Percentiles rank a stretch among this genome's conserved stretches.
Evolutionary conservation across 441 rosid genomes (phyloP).

Genomic region (Populus tomentosa): DNA sequence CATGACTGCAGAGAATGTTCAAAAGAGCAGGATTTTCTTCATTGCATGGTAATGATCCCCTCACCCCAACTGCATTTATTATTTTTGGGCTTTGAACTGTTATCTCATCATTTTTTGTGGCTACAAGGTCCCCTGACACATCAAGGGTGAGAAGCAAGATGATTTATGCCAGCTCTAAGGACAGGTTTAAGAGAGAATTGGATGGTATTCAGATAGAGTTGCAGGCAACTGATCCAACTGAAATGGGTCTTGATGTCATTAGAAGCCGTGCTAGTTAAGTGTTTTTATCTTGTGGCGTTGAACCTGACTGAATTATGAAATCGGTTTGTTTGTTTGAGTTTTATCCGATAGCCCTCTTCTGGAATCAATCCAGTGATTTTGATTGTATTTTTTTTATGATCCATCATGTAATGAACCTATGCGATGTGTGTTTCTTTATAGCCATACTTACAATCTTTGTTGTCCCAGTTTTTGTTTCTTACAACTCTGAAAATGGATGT

Average conservation of each 20-base stretch:
- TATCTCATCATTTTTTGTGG: not conserved
- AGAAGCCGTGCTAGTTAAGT: constrained; percentile 49
- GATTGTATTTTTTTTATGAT: not conserved
- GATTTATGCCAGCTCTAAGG: constrained; percentile 64
- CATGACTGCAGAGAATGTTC: constrained; percentile 45
- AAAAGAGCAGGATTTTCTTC: not conserved
- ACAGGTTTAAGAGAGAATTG: constrained; percentile 54
- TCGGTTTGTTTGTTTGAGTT: constrained; percentile 31
- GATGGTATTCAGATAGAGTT: constrained; percentile 62
- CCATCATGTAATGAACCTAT: constrained; percentile 24
- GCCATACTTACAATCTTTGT: constrained; percentile 15
- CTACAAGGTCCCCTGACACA: constrained; percentile 45
- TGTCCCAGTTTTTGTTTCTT: constrained; percentile 2
- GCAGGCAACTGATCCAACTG: constrained; percentile 72
- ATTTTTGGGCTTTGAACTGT: not conserved
- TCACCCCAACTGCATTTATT: not conserved
- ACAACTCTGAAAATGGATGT: not conserved
- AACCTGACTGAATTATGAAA: constrained; percentile 37
- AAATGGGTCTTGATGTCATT: constrained; percentile 62
- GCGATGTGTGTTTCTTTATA: constrained; percentile 16
- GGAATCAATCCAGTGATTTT: constrained; percentile 3
- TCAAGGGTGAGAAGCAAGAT: constrained; percentile 62
- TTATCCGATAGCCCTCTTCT: constrained; percentile 17
- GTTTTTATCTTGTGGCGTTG: constrained; percentile 36
- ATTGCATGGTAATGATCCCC: not conserved